A percentile compares a stretch with the other conserved stretches of the same genome.
Conservation (phyloP, 352 stramenopile species). For the Phytophthora brassicae region DNA sequence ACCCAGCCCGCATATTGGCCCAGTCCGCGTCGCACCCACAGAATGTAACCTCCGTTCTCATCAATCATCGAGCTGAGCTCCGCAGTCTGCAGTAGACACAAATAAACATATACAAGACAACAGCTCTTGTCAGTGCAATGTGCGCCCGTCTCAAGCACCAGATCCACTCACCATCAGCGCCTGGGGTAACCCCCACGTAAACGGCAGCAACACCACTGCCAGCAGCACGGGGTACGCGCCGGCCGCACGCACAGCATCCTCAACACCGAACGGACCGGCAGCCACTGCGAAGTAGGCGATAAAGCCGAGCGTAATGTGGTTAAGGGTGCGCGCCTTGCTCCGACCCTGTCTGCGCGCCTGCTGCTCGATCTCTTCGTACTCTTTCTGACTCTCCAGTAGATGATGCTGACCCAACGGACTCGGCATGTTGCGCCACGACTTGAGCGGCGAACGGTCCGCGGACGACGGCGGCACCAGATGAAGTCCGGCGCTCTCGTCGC, state of each 20-base stretch:
- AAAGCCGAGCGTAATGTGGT: slow-evolving; percentile 80
- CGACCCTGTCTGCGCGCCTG: slow-evolving; percentile 29
- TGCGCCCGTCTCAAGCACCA: neutral
- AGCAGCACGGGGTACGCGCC: slow-evolving; percentile 72
- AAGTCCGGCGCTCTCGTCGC: slow-evolving; percentile 48
- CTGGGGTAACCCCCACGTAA: slow-evolving; percentile 84
- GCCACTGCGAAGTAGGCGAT: slow-evolving; percentile 86
- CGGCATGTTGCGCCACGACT: slow-evolving; percentile 71
- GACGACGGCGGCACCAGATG: slow-evolving; percentile 77
- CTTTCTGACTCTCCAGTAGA: slow-evolving; percentile 47
- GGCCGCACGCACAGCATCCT: slow-evolving; percentile 73
- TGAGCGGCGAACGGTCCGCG: slow-evolving; percentile 71
- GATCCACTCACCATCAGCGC: slow-evolving; percentile 63
- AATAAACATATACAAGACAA: neutral
- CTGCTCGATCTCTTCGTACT: slow-evolving; percentile 42
- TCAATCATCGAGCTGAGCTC: slow-evolving; percentile 86
- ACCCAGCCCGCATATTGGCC: slow-evolving; percentile 83
- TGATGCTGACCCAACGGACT: slow-evolving; percentile 50
- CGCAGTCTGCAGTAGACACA: slow-evolving; percentile 50
- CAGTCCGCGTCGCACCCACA: slow-evolving; percentile 80
- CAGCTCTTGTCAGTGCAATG: neutral
- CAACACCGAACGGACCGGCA: slow-evolving; percentile 75
- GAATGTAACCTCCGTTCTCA: slow-evolving; percentile 84
- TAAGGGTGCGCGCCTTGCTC: slow-evolving; percentile 67
- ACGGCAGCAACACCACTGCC: slow-evolving; percentile 70